Evolutionary conservation across 2,329 filamentous ascomycete species (phyloP).

Genomic region (Phaeosphaeria sp.): DNA sequence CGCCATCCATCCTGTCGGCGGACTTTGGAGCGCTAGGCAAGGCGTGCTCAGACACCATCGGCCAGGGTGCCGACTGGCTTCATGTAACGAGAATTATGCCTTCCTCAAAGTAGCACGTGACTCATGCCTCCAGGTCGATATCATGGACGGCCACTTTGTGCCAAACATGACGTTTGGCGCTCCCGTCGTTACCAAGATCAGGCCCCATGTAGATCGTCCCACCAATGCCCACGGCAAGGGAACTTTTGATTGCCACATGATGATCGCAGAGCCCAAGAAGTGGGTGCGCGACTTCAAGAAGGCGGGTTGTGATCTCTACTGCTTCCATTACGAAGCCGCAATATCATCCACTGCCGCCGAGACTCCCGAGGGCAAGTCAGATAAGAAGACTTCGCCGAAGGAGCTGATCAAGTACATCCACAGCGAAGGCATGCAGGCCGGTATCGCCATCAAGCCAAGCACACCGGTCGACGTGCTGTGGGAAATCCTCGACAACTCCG

Average conservation of each 20-base stretch:
- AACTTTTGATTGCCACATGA: conserved; percentile 99
- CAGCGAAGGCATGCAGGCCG: conserved; percentile 83
- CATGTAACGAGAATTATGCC: conserved; percentile 33
- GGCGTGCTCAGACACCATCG: conserved; percentile 86
- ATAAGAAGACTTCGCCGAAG: conserved; percentile 78
- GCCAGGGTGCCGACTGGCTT: conserved; percentile 72
- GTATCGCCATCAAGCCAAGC: conserved; percentile 93
- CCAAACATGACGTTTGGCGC: conserved; percentile 98
- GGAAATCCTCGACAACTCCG: conserved; percentile 79
- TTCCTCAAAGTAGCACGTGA: conserved; percentile 11
- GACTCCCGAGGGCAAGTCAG: conserved; percentile 72
- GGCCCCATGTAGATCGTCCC: conserved; percentile 81
- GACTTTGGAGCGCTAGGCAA: conserved; percentile 90
- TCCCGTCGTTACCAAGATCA: conserved; percentile 93
- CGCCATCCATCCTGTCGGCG: conserved; percentile 95
- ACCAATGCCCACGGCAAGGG: conserved; percentile 75
- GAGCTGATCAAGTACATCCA: conserved; percentile 93
- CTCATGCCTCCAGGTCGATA: conserved; percentile 90
- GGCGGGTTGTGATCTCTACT: conserved; percentile 97
- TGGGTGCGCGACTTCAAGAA: conserved; percentile 96
- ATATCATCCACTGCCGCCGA: conserved; percentile 83
- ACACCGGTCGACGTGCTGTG: conserved; percentile 91
- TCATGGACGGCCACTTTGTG: conserved; percentile 99
- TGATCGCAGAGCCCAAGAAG: conserved; percentile 99
- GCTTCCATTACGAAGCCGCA: conserved; percentile 99